Evolutionary conservation across 164 flowering plant species (phyloP).

Genomic region (Warburgia ugandensis): DNA sequence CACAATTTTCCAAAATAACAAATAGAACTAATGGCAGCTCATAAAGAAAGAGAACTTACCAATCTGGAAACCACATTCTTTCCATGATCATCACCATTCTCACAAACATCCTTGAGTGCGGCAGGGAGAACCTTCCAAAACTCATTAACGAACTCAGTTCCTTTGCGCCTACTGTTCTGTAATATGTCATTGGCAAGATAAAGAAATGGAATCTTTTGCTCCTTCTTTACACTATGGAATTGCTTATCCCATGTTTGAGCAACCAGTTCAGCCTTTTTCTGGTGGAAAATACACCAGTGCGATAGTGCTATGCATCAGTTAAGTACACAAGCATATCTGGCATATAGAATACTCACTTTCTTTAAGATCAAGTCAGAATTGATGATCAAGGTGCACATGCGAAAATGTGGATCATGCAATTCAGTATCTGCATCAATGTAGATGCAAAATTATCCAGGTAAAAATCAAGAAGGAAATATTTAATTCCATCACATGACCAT

Average conservation of each 20-base stretch:
- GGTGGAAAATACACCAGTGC: conserved; percentile 97
- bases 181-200: conserved; percentile 97
- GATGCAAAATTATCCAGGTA: too few species aligned
- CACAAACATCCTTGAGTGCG: conserved; percentile 64
- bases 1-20: too few species aligned
- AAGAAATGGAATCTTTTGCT: conserved; percentile 66
- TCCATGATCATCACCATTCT: conserved; percentile 72
- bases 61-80: conserved; percentile 73
- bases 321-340: conserved; percentile 22
- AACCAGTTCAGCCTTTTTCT: conserved; percentile 71
- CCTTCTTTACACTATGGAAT: conserved; percentile 55
- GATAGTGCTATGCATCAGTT: conserved; percentile 61
- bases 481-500: too few species aligned
- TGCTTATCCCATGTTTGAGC: conserved; percentile 89
- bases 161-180: conserved; percentile 94
- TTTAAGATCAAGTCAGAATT: too few species aligned
- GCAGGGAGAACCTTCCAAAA: conserved; percentile 95
- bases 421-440: too few species aligned
- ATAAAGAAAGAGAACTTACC: conserved; percentile 34
- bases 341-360: too few species aligned
- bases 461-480: too few species aligned
- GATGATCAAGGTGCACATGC: too few species aligned
- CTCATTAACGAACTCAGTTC: conserved; percentile 82
- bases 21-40: background rate
- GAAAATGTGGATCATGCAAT: too few species aligned